Conservation (phyloP, 2,329 filamentous ascomycete species). For the Microsporum audouinii region DNA sequence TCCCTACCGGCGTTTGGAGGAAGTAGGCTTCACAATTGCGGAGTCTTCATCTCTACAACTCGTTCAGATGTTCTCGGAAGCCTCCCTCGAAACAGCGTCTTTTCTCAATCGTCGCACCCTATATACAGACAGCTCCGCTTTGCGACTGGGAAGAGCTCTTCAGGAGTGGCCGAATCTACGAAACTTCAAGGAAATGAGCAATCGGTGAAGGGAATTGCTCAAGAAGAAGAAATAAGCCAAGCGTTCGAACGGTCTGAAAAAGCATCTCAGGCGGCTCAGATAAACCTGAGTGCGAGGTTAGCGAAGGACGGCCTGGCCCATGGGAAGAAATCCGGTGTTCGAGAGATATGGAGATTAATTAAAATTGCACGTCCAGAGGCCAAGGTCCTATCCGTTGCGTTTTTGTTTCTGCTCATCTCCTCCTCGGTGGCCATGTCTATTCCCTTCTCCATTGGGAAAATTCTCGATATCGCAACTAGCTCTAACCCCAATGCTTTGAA, state of each 20-base stretch:
- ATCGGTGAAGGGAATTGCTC: neutral
- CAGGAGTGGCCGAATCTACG: neutral
- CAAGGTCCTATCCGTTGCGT: conserved; percentile 64
- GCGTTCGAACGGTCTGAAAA: conserved; percentile 67
- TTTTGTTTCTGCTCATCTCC: conserved; percentile 75
- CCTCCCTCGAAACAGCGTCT: neutral
- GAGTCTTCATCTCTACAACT: neutral
- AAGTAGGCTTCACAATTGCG: neutral
- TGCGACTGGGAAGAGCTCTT: neutral
- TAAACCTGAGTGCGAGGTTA: conserved; percentile 79
- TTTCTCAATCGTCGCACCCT: neutral
- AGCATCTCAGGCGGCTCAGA: conserved; percentile 71
- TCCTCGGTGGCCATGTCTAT: conserved; percentile 92
- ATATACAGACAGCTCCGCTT: neutral
- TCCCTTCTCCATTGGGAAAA: conserved; percentile 91
- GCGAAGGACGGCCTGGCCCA: conserved; percentile 60
- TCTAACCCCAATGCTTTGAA: conserved; percentile 50
- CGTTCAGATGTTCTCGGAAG: neutral
- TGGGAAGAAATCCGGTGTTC: conserved; percentile 43
- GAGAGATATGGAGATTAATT: conserved; percentile 75
- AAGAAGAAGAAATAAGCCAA: conserved; percentile 39
- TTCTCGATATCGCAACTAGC: conserved; percentile 82
- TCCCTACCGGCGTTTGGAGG: neutral
- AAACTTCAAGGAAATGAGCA: neutral
- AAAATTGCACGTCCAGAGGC: conserved; percentile 81